Conservation (phyloP, 2,329 filamentous ascomycete species). For the Alternaria brassicae region DNA sequence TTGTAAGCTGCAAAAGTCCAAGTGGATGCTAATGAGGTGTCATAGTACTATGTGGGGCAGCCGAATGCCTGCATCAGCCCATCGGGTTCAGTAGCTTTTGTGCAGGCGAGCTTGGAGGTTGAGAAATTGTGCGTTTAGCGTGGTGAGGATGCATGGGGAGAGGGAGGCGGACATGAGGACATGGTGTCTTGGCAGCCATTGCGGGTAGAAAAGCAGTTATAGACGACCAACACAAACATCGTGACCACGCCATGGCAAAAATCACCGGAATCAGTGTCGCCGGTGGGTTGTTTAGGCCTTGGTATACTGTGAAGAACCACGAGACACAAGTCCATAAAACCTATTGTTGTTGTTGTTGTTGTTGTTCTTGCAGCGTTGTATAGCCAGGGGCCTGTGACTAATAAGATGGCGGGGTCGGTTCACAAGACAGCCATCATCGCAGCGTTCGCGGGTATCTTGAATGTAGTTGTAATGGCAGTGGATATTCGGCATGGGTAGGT, state of each 20-base stretch:
- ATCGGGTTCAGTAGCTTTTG: conserved; percentile 32
- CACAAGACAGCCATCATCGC: background rate
- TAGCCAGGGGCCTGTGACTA: background rate
- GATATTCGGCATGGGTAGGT: conserved; percentile 1
- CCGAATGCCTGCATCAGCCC: conserved; percentile 41
- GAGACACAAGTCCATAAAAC: background rate
- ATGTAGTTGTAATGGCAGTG: conserved; percentile 4
- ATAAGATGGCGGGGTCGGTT: conserved; percentile 1
- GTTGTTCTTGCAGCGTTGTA: background rate
- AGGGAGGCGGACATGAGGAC: background rate
- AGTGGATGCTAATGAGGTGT: background rate
- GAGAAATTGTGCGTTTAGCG: conserved; percentile 13
- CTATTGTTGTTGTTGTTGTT: background rate
- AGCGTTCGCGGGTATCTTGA: background rate
- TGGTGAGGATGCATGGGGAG: background rate
- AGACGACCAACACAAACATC: background rate
- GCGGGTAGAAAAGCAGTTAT: background rate
- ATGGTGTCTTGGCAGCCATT: background rate
- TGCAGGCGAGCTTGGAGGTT: conserved; percentile 33
- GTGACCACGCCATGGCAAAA: background rate
- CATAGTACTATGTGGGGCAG: conserved; percentile 54
- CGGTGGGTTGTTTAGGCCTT: background rate
- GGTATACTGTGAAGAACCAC: background rate
- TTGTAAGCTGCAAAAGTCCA: no score
- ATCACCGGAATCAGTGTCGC: background rate